phyloP scores from a whole-genome alignment of 495 filamentous ascomycete species.

The Articulospora tetracladia region DNA sequence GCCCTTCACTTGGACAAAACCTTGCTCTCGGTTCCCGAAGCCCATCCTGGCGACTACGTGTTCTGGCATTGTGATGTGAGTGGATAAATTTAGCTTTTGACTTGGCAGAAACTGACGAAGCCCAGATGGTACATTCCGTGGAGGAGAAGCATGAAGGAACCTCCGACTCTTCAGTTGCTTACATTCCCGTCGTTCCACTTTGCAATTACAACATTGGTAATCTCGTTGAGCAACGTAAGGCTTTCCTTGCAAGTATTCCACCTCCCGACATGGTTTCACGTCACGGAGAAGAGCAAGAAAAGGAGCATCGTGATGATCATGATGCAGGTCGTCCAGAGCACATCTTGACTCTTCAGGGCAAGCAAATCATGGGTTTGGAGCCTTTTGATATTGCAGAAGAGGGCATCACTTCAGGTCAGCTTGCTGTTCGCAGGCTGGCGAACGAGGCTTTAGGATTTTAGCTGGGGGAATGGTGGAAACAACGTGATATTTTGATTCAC shows the following conservation, averaged over 20 bases:
- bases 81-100: background rate
- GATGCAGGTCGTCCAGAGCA: background rate
- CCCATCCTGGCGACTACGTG: conserved; percentile 82
- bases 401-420: background rate
- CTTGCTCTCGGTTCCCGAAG: conserved; percentile 76
- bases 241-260: background rate
- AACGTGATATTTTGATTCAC: too few relatives aligned
- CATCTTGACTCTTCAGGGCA: background rate
- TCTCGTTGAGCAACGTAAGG: background rate
- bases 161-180: conserved; percentile 73
- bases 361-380: background rate
- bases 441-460: background rate
- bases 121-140: conserved; percentile 61
- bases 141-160: conserved; percentile 71
- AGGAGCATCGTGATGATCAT: background rate
- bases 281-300: background rate
- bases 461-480: too few relatives aligned
- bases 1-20: conserved; percentile 67
- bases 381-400: background rate
- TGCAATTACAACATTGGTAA: background rate
- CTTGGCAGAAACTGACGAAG: background rate
- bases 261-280: background rate
- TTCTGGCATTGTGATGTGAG: conserved; percentile 85
- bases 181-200: conserved; percentile 61
- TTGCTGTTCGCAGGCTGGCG: background rate